phyloP scores from a whole-genome alignment of 441 rosid genomes.

The Adansonia gregorii region DNA sequence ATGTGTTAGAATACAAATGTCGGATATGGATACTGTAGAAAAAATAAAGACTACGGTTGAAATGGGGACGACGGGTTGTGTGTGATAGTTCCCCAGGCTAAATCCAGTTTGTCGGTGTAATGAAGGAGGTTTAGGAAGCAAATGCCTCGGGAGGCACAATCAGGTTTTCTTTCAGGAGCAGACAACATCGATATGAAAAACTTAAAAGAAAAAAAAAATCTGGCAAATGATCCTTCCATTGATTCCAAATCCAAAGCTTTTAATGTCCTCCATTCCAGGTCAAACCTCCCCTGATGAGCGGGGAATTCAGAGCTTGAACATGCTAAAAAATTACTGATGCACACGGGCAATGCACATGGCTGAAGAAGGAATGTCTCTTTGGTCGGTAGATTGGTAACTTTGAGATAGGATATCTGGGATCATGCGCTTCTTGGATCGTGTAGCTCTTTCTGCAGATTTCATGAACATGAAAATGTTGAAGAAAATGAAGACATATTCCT shows the following conservation, averaged over 20 bases:
- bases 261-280: conserved; percentile 14
- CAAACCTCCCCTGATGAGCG: neutral
- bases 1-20: too few species aligned
- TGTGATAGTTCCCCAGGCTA: conserved; percentile 44
- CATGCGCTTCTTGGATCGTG: conserved; percentile 64
- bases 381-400: conserved; percentile 16
- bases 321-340: neutral
- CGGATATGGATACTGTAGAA: too few species aligned
- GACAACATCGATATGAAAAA: conserved; percentile 27
- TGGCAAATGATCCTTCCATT: neutral
- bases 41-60: too few species aligned
- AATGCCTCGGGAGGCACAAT: conserved; percentile 42
- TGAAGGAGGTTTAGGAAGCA: conserved; percentile 49
- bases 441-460: neutral
- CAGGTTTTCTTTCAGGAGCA: conserved; percentile 37
- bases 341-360: conserved; percentile 18
- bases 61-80: conserved; percentile 22
- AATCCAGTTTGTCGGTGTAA: conserved; percentile 46
- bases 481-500: neutral
- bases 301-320: neutral
- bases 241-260: neutral
- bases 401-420: conserved; percentile 49
- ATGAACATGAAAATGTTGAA: neutral
- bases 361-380: conserved; percentile 49
- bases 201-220: neutral